Base-by-base conservation (phyloP, 2,329 filamentous ascomycete species). In the Furcasterigmium furcatum region DNA sequence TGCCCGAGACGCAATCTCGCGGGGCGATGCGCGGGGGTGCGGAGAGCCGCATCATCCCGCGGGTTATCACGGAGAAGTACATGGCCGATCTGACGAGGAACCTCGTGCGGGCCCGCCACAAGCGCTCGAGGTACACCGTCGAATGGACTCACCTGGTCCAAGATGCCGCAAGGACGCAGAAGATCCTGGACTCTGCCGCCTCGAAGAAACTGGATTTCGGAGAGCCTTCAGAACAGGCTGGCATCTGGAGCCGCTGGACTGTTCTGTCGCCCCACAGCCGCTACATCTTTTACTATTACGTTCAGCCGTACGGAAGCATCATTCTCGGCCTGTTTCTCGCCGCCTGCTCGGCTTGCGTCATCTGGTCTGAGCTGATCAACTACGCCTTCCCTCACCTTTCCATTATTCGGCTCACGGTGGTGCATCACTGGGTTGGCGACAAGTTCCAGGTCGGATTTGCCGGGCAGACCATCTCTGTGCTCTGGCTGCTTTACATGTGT, bases 401-500 rank as follows among this genome's bases (percentile, higher is more conserved):
- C 2, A 74, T 87, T 51, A 80, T 84, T 55, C 75, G 74, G 41
- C 70, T 82, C 50, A 82, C 77, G 4, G 84, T 91, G 4, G 77
- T 90, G n/a, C 85, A 89, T 56, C 87, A 91, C 52, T 85, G 85
- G 62, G 79, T 80, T 29, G 82, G 83, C 34, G 79, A 84, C 10
- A 80, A 82, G 46, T 85, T 85, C 21, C 83, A 88, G 46, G 84
- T 97, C 50, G 89, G 89, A 16, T 91, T 97, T 55, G 86, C 85
- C 3, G 90, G 91, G 5, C 94, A 99, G 63, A 64, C 91, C 38
- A 85, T 92, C 41, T 88, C 92, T 1, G 85, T 90, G 3, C 72
- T 82, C 13, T 99, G 94, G 94, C 85, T 99, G 49, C 76, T 91
- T 46, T 99, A 99, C 72, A 99, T 99, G 94, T 95, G 88, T 63